Evolutionary conservation across 805 yeast genomes (phyloP), one percentile per base, ranked within the genome.

Genomic region (Nakazawaea sp.): DNA sequence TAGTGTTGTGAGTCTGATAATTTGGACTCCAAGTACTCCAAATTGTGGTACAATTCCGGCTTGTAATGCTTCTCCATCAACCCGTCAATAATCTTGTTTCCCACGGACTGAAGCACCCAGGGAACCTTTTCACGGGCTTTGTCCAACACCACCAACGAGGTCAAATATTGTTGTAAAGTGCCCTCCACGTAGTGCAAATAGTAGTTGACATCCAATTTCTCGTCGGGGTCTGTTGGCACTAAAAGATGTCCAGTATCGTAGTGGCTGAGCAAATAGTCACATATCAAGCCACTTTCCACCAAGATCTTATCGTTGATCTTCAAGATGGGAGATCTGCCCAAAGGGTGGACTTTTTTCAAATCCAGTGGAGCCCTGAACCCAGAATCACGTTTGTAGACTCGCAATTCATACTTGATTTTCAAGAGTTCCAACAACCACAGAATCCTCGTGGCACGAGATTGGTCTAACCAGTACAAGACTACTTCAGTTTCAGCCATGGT

Each of bases 371-470:
- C 77, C 29, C 72, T 57, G 55, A 64, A 64, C 13, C 64, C 61
- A 7, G 60, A 56, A 43, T 70, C 61, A 34, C 88, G 65, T 40
- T 68, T 55, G 53, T 74, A 78, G 3, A 68, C 50, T 44, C 73
- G 68, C 16, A 78, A 55, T 11, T 70, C 72, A 49, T 77, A 81
- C 19, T 72, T 71, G 5, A 80, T 49, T 11, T 62, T 63, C 11
- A 82, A 58, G 35, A 77, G 72, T 42, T 79, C 85, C n/a, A 82
- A 58, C 32, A 77, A 56, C 83, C 86, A 81, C 21, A 74, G 49
- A 7, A 79, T 64, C 38, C 88, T 64, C 36, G 69, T 75, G 1
- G 85, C 58, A 49, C 89, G 64, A 4, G 86, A 78, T 13, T 67
- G 58, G 40, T 68, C 66, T 31, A 76, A 66, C 68, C 72, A 56